Evolutionary conservation across 2,329 filamentous ascomycete species (phyloP), one percentile per base, ranked within the genome.

Genomic region (Fusarium sp.): DNA sequence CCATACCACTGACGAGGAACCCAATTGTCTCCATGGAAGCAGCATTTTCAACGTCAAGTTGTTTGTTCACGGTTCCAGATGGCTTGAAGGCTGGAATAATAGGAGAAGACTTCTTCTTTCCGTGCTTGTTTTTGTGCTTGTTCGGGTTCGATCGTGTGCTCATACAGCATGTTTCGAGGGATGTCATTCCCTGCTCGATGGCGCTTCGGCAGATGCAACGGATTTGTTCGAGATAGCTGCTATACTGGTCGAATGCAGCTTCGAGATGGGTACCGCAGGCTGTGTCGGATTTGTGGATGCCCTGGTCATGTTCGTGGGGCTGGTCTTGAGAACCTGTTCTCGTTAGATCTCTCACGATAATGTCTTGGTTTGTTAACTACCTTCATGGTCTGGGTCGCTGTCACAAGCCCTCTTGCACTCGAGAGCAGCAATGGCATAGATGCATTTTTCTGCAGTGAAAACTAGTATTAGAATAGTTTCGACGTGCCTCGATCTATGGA

Each of bases 201-300:
- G 81, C 73, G 54, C 71, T 77, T 38, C 79, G 79, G 67, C 80
- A 81, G 64, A 81, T 81, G 70, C 80, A 82, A 4, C 80, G 80
- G n/a, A 78, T 78, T 13, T 76, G 75, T 45, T 80, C 76, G n/a
- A 82, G 76, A 50, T 81, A 80, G 57, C 74, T 75, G 62, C 73
- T 78, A 54, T 82, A 81, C 46, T 78, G 76, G 20, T 80, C 75
- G 46, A 81, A 79, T 2, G 80, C 80, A 27, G 73, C 75, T 52
- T 67, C 62, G 2, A 81, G 73, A 52, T 82, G 80, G 35, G 75
- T 75, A 40, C 55, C 76, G 49, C 80, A 81, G 11, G 80, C 79
- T 10, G 71, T 67, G 13, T 64, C 62, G 5, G 60, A 1, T 4
- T 59, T 13, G 11, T 72, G 59, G 13, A 44, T 33, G 1, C 49